These are phyloP conservation scores for Fusarium scirpi DNA, from an alignment of 2,329 filamentous ascomycete species.

Conservation along the genomic window DNA sequence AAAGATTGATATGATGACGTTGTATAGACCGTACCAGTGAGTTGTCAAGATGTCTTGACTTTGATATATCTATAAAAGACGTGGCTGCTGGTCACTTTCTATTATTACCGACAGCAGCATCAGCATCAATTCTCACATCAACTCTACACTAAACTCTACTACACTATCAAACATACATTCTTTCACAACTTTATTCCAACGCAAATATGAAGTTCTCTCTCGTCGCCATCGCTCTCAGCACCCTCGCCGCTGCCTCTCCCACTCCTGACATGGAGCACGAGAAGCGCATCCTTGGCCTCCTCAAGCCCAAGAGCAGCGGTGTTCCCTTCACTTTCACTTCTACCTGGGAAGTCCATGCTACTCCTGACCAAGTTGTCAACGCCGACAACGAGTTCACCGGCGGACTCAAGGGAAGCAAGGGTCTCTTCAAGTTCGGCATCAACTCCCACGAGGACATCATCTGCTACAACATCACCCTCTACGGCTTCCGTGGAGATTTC, in stretches of 20 bases:
- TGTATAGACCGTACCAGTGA: not conserved
- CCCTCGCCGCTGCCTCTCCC: slow-evolving; percentile 41
- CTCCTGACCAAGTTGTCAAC: slow-evolving; percentile 63
- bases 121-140: slow-evolving; percentile 5
- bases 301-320: slow-evolving; percentile 29
- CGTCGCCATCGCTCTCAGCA: slow-evolving; percentile 37
- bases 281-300: slow-evolving; percentile 32
- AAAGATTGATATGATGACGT: slow-evolving; percentile 29
- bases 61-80: slow-evolving; percentile 28
- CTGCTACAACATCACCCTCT: slow-evolving; percentile 64
- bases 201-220: slow-evolving; percentile 46
- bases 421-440: slow-evolving; percentile 65
- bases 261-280: slow-evolving; percentile 38
- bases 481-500: slow-evolving; percentile 62
- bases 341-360: slow-evolving; percentile 61
- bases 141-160: not conserved
- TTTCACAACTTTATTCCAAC: not conserved
- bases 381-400: slow-evolving; percentile 53
- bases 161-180: not conserved
- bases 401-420: slow-evolving; percentile 58
- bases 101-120: not conserved
- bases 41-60: not conserved
- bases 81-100: not conserved
- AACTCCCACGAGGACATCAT: slow-evolving; percentile 59
- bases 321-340: slow-evolving; percentile 59